Evolutionary conservation across 257 asterid genomes (phyloP).

Genomic region (Jacaranda copaia): DNA sequence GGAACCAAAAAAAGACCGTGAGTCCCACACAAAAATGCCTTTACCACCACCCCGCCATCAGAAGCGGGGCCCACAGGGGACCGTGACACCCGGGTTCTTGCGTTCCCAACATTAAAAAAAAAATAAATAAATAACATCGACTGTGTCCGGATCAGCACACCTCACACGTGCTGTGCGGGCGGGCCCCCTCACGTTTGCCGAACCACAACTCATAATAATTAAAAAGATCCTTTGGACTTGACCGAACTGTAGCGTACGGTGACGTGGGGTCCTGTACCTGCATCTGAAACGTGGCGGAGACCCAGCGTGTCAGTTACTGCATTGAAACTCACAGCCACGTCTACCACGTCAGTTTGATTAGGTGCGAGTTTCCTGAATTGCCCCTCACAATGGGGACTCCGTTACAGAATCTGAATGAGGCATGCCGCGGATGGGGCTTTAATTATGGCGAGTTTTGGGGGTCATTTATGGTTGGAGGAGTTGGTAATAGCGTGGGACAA

Average conservation of each 20-base stretch:
- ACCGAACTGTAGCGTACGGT: constrained; percentile 40
- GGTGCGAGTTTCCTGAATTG: neutral
- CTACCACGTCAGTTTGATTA: constrained; percentile 22
- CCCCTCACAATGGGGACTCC: neutral
- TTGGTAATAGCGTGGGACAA: constrained; percentile 16
- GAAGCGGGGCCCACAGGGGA: neutral
- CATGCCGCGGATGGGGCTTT: neutral
- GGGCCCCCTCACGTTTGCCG: constrained; percentile 36
- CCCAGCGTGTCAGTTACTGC: constrained; percentile 51
- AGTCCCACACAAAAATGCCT: constrained; percentile 3
- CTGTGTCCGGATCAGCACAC: constrained; percentile 37
- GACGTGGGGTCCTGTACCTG: constrained; percentile 41
- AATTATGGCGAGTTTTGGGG: neutral
- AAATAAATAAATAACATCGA: neutral
- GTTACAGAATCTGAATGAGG: neutral
- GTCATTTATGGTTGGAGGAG: constrained; percentile 28
- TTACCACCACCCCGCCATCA: neutral
- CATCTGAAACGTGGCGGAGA: constrained; percentile 46
- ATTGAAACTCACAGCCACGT: constrained; percentile 47
- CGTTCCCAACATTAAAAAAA: neutral
- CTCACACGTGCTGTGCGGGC: constrained; percentile 49
- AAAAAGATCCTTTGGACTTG: constrained; percentile 32
- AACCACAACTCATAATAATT: constrained; percentile 24
- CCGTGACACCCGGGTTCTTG: neutral
- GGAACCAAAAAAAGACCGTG: neutral